Evolutionary conservation across 1,284 basidiomycete genomes (phyloP).

Genomic region (Pseudozyma sp.): DNA sequence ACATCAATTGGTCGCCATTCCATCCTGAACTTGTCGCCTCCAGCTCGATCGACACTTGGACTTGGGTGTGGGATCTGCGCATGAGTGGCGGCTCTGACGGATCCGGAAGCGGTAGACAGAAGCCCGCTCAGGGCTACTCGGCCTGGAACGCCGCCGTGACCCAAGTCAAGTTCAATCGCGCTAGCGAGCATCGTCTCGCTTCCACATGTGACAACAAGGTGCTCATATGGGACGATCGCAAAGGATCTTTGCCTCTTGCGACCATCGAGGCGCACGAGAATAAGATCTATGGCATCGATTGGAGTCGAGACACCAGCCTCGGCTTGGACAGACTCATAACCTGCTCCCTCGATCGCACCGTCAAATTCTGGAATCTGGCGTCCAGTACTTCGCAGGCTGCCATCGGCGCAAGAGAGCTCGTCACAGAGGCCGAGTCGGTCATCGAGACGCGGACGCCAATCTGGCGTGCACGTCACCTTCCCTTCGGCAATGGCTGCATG

Average conservation of each 20-base stretch:
- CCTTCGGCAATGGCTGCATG: slow-evolving; percentile 90
- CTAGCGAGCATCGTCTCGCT: slow-evolving; percentile 52
- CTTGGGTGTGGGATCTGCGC: slow-evolving; percentile 67
- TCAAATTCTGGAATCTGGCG: slow-evolving; percentile 66
- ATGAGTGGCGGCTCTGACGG: slow-evolving; percentile 38
- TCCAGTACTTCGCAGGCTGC: slow-evolving; percentile 54
- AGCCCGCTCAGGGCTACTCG: slow-evolving; percentile 64
- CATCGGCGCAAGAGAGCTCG: slow-evolving; percentile 55
- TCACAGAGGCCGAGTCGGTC: slow-evolving; percentile 67
- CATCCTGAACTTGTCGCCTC: slow-evolving; percentile 66
- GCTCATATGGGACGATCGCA: slow-evolving; percentile 67
- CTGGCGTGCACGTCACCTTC: slow-evolving; percentile 90
- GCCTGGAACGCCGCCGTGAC: slow-evolving; percentile 67
- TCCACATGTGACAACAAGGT: slow-evolving; percentile 65
- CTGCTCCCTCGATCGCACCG: slow-evolving; percentile 65
- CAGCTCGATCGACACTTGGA: slow-evolving; percentile 67
- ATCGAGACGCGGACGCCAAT: slow-evolving; percentile 88
- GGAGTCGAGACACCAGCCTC: slow-evolving; percentile 57
- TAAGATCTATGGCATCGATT: slow-evolving; percentile 68
- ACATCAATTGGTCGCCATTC: slow-evolving; percentile 68
- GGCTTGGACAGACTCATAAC: slow-evolving; percentile 66
- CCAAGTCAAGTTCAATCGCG: slow-evolving; percentile 65
- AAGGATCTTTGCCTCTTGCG: slow-evolving; percentile 55
- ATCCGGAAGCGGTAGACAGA: slow-evolving; percentile 19
- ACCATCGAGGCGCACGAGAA: slow-evolving; percentile 64